Evolutionary conservation across 441 rosid genomes (phyloP), one percentile per base, ranked within the genome.

Genomic region (Erodium moschatum): DNA sequence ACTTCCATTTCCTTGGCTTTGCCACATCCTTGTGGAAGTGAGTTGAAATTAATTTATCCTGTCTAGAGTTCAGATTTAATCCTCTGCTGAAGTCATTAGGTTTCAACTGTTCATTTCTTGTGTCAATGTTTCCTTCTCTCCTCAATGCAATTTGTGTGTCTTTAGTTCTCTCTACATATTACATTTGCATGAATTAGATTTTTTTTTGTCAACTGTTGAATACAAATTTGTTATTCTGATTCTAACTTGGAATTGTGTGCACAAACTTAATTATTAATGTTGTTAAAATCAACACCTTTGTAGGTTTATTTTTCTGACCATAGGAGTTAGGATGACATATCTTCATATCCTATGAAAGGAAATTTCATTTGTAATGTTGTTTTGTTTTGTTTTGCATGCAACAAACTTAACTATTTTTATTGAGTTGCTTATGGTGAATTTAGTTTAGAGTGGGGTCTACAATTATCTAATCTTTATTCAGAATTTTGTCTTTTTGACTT

Each of bases 1-100:
- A 29, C 69, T 78, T 68, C 40, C 44, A 16, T 54, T 67, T 65
- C 64, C n/a, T 40, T 38, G 12, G 38, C 19, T 68, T 16, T 44
- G 62, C 18, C 16, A 52, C 60, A 52, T 52, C 19, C 60, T 52
- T 52, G 18, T 52, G 60, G 8, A 52, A 52, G 42, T 52, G 6
- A 52, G 60, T 16, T 52, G 60, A 52, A 18, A 52, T 15, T 16
- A 1, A n/a, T 52, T 15, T 16, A 52, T 16, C 19, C 20, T 52
- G 60, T 52, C 60, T 52, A n/a, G 60, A 52, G 20, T 16, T 52
- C 18, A 15, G 60, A 52, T 16, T 52, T 52, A 8, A 52, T 16
- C 60, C 18, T 52, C 9, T 52, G 60, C 60, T 52, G 4, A 6
- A 7, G 6, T 52, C 20, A 24, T 24, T 24, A 24, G 27, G 27